A percentile compares a stretch with the other conserved stretches of the same genome.
Evolutionary conservation across 495 filamentous ascomycete species (phyloP).

Genomic region (Aspergillus ellipticus): DNA sequence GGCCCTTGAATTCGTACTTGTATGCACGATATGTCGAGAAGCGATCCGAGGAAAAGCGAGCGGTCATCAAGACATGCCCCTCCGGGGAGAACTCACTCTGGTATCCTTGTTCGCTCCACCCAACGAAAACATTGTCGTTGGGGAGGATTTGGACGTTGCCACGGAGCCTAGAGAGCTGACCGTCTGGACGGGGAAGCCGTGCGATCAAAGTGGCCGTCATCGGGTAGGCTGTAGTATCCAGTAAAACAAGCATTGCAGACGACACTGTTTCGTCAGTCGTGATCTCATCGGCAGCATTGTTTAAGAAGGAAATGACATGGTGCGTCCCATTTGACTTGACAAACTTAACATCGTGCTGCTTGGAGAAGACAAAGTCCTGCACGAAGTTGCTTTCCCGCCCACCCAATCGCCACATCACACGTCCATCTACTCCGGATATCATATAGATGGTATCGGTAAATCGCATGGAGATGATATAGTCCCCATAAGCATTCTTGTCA

Average conservation of each 20-base stretch:
- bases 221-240: constrained; percentile 42
- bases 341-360: constrained; percentile 58
- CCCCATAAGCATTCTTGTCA: constrained; percentile 50
- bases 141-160: constrained; percentile 45
- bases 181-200: constrained; percentile 40
- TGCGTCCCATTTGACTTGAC: constrained; percentile 37
- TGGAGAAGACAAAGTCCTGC: constrained; percentile 52
- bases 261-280: constrained; percentile 40
- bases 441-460: constrained; percentile 54
- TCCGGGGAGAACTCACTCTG: constrained; percentile 49
- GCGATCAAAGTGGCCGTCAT: constrained; percentile 40
- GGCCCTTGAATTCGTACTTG: constrained; percentile 32
- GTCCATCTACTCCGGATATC: constrained; percentile 52
- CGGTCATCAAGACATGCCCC: constrained; percentile 43
- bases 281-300: constrained; percentile 49
- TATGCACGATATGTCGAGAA: constrained; percentile 32
- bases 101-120: constrained; percentile 52
- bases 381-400: constrained; percentile 40
- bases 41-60: constrained; percentile 20
- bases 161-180: constrained; percentile 47
- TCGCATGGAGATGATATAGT: constrained; percentile 56
- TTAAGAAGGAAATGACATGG: constrained; percentile 47
- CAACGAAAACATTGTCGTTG: constrained; percentile 50
- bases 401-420: constrained; percentile 54
- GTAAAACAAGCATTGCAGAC: constrained; percentile 48